Evolutionary conservation across 2,329 filamentous ascomycete genomes (phyloP), one percentile per base, ranked within the genome.

Genomic region (Colletotrichum euphorbiae): DNA sequence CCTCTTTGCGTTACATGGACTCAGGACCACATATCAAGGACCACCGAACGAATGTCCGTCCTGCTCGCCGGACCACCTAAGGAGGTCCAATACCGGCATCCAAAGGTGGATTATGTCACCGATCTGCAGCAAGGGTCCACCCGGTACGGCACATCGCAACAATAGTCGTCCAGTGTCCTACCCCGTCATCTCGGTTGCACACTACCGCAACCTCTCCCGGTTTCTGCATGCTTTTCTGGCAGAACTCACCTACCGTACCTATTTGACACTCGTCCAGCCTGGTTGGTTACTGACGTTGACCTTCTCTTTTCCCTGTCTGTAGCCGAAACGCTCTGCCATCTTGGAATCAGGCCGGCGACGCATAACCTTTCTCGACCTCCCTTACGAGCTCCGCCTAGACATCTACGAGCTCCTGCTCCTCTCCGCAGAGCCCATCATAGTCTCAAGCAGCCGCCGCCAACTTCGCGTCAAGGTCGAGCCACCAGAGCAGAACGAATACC

Each of bases 331-430:
- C n/a, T 21, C 43, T 17, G 40, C 48, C 33, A 33, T 21, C 15
- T 11, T 13, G 33, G 33, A 31, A 33, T 33, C 58, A 50, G 24
- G 17, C 42, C 33, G 38, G 40, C 57, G 48, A 12, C 62, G 24
- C 58, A 33, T 56, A 62, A 62, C 42, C 42, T 42, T 69, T 52
- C 74, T 77, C 70, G 71, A 72, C 2, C 52, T 78, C 28, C 75
- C 76, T 42, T 57, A 68, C 9, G 76, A 78, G 58, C 62, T 77
- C 13, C 74, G 76, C 40, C 55, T 77, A 11, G 69, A 76, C 70
- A 74, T 77, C 67, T 72, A 73, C 65, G 61, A 73, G 17, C 66
- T 73, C 19, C 71, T 77, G 17, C 69, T 75, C 31, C 66, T 52
- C n/a, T 51, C 62, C 15, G 50, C 61, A n/a, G 43, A 66, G 42